phyloP scores from a whole-genome alignment of 768 basidiomycete genomes.

The Tubosaeta sp. region DNA sequence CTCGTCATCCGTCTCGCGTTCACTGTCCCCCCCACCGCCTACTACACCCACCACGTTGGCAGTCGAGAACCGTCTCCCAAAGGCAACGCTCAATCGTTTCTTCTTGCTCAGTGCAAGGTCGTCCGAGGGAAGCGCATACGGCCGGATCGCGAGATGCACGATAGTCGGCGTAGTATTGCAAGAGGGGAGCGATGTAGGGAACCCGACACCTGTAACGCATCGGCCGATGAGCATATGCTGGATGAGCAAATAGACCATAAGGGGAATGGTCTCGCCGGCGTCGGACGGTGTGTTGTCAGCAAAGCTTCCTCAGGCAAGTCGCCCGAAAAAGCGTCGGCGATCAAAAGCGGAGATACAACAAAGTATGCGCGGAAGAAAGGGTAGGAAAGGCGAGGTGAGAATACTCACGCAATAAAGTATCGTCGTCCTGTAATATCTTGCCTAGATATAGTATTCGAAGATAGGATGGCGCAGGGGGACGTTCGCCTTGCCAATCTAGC shows the following conservation, averaged over 20 bases:
- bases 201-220: conserved; percentile 24
- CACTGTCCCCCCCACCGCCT: background rate
- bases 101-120: conserved; percentile 56
- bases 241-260: background rate
- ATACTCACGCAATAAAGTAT: conserved; percentile 60
- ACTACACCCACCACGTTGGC: conserved; percentile 10
- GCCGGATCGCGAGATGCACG: conserved; percentile 70
- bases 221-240: conserved; percentile 5
- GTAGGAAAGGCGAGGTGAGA: background rate
- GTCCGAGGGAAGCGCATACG: conserved; percentile 48
- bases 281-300: background rate
- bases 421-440: conserved; percentile 80
- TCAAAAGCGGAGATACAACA: background rate
- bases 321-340: background rate
- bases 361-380: background rate
- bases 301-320: background rate
- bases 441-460: conserved; percentile 73
- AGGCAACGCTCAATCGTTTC: conserved; percentile 30
- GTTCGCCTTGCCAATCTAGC: conserved; percentile 73
- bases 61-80: conserved; percentile 23
- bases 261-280: background rate
- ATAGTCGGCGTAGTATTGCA: conserved; percentile 49
- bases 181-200: conserved; percentile 27
- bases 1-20: conserved; percentile 13
- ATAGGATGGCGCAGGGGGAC: conserved; percentile 73